A percentile compares a stretch with the other conserved stretches of the same genome.
These are phyloP conservation scores for Calonectria henricotiae DNA, from an alignment of 2,329 filamentous ascomycete species.

Conservation along the genomic window DNA sequence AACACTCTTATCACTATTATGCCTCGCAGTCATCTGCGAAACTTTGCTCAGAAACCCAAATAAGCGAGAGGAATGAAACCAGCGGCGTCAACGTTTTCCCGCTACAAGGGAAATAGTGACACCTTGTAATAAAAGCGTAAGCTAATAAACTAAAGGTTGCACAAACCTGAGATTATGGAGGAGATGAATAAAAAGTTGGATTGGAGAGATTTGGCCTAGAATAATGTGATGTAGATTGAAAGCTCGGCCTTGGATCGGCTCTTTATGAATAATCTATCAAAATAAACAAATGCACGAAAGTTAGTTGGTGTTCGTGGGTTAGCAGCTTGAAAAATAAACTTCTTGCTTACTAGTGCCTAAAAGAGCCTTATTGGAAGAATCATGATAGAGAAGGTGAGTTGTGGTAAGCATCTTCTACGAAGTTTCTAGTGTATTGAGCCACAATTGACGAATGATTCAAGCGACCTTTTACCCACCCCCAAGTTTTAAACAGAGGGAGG, in stretches of 20 bases:
- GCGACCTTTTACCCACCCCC: not conserved
- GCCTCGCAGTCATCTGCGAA: not conserved
- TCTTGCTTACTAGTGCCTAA: not conserved
- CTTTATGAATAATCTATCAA: no score
- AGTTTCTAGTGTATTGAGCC: not conserved
- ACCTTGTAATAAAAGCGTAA: not conserved
- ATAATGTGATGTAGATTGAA: no score
- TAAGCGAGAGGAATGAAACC: not conserved
- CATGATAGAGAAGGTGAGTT: no score
- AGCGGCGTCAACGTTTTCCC: not conserved
- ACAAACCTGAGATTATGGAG: not conserved
- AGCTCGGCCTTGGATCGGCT: not conserved
- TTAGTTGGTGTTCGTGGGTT: no score
- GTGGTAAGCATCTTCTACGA: no score
- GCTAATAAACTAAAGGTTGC: not conserved
- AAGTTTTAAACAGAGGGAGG: not conserved
- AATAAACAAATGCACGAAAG: no score
- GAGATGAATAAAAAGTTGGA: no score
- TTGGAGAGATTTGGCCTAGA: not conserved
- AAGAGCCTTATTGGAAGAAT: not conserved
- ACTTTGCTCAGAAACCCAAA: not conserved
- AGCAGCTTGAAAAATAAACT: no score
- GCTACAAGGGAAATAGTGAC: not conserved
- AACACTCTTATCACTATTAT: not conserved
- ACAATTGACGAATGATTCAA: not conserved